Conservation (phyloP, 2,329 filamentous ascomycete species). For the Verticillium isaacii region DNA sequence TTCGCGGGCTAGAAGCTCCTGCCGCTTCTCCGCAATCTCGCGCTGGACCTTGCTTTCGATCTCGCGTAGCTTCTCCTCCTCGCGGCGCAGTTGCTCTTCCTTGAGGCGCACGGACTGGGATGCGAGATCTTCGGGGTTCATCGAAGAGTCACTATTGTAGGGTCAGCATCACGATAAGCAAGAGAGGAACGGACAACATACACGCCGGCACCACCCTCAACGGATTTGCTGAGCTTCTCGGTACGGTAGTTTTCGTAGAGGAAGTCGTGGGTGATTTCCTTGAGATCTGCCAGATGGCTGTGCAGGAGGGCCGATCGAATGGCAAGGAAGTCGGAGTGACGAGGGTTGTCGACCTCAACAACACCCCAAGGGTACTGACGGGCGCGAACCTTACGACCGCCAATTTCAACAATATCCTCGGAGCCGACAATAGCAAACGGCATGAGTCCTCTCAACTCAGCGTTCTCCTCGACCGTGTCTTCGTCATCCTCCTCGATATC, state of each 20-base stretch:
- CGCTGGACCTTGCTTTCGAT: constrained; percentile 99
- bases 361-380: constrained; percentile 99
- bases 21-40: constrained; percentile 99
- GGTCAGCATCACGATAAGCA: constrained; percentile 23
- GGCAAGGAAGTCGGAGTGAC: constrained; percentile 96
- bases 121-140: constrained; percentile 96
- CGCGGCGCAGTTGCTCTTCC: constrained; percentile 97
- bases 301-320: constrained; percentile 95
- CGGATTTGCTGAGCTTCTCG: constrained; percentile 99
- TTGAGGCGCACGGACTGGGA: constrained; percentile 97
- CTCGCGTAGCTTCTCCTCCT: constrained; percentile 99
- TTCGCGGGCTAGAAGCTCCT: constrained; percentile 94
- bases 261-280: constrained; percentile 99
- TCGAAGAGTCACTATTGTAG: constrained; percentile 66
- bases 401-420: constrained; percentile 91
- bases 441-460: constrained; percentile 95
- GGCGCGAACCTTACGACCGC: constrained; percentile 85
- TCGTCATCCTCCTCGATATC: constrained; percentile 99
- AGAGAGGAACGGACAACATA: constrained; percentile 48
- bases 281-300: constrained; percentile 95
- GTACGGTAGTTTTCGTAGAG: constrained; percentile 99
- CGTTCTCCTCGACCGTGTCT: constrained; percentile 98
- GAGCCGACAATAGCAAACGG: constrained; percentile 98
- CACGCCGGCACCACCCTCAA: constrained; percentile 83
- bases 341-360: constrained; percentile 97